Base-by-base conservation (phyloP, 305 asterid genomes). In the Stenogyne calaminthoides region DNA sequence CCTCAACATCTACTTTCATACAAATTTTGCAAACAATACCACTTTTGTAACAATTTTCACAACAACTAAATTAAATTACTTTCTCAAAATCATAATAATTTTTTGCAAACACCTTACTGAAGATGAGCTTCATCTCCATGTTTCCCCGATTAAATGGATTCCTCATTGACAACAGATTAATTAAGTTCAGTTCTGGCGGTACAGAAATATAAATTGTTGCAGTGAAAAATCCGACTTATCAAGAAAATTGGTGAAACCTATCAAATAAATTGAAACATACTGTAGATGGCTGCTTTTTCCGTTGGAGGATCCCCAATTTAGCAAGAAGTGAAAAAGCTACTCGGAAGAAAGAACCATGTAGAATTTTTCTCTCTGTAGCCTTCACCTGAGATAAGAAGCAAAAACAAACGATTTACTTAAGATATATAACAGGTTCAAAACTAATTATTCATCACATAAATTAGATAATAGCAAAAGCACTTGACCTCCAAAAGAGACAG, bases 351-450 rank as follows among this genome's bases (percentile, higher is more conserved):
- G 20, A 10, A 40, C 39, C 69, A 64, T 64, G 8, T 3, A 64
- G 39, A 64, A 64, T 64, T 19, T 42, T 64, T 19, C 10, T 64
- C 69, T 64, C 69, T 3, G 57, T 14, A 22, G 20, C 57, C 70
- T 65, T 42, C 7, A 65, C 22, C 70, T 65, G 57, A 65, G 39
- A 39, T 16, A 39, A 11, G 52, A 39, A 18, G 68, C 70, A 44
- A 20, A 16, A 0, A 34, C 20, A 42, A 9, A 8, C 9, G 27
- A 2, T n/a, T 37, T 20, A 63, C 10, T 63, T 9, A 61, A n/a
- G n/a, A n/a, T n/a, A 61, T n/a, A 61, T 61, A 61, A 61, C 47
- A 3, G 1, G 19, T 8, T 2, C 66, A 32, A 12, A 60, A n/a
- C 12, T 32, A 60, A n/a, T 16, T 61, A 18, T 36, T 61, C 16